Percentiles rank a stretch among this genome's conserved stretches.
Conservation (phyloP, 192 early-diverging fungal species). For the Spinellus fusiger region DNA sequence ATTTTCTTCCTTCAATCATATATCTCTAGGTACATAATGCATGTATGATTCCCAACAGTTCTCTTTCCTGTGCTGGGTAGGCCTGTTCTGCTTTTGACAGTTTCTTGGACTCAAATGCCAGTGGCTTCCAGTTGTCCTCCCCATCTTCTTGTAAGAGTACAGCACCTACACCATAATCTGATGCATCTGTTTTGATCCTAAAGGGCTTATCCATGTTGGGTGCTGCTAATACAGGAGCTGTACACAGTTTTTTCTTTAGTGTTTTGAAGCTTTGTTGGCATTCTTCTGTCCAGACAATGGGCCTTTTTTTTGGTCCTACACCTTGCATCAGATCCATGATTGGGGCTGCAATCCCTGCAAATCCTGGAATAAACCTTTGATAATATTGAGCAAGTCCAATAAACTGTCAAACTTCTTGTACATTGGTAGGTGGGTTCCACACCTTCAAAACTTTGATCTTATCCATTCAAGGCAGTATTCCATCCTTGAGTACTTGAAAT, state of each 20-base stretch:
- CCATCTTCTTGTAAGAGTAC: background rate
- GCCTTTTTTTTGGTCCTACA: background rate
- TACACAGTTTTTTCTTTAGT: background rate
- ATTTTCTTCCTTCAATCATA: slow-evolving; percentile 4
- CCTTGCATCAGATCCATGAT: slow-evolving; percentile 5
- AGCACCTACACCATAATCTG: slow-evolving; percentile 1
- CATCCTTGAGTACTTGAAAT: slow-evolving; percentile 19
- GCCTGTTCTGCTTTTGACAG: slow-evolving; percentile 18
- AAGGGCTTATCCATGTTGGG: slow-evolving; percentile 3
- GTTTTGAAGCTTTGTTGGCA: background rate
- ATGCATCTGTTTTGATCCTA: background rate
- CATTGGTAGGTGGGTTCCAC: slow-evolving; percentile 13
- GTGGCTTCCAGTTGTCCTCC: slow-evolving; percentile 1
- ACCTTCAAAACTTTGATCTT: slow-evolving; percentile 19
- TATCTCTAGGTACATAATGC: slow-evolving; percentile 5
- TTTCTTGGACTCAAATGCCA: slow-evolving; percentile 30
- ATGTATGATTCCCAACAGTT: slow-evolving; percentile 4
- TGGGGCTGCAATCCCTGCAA: slow-evolving; percentile 13
- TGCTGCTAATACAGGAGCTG: background rate
- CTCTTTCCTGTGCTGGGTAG: slow-evolving; percentile 16
- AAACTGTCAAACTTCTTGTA: slow-evolving; percentile 14
- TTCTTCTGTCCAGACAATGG: background rate
- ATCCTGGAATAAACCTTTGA: slow-evolving; percentile 12
- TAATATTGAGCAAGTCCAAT: slow-evolving; percentile 25
- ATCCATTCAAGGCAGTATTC: slow-evolving; percentile 13